Evolutionary conservation across 257 asterid genomes (phyloP).

Genomic region (Penstemon barbatus): DNA sequence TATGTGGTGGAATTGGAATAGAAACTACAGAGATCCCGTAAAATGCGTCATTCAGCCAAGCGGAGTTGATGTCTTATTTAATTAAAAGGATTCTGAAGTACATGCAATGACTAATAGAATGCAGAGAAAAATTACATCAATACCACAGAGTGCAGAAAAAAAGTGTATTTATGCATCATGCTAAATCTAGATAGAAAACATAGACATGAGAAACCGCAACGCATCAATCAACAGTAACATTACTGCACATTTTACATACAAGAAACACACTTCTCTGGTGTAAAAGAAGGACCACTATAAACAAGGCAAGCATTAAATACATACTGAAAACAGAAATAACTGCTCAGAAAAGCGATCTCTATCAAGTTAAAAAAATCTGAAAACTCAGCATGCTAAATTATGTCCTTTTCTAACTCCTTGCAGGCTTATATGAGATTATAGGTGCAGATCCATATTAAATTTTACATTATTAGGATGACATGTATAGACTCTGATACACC

Average conservation of each 20-base stretch:
- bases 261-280: not conserved
- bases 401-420: no score
- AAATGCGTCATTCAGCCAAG: not conserved
- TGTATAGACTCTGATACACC: no score
- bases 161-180: not conserved
- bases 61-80: conserved; percentile 1
- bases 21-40: not conserved
- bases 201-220: not conserved
- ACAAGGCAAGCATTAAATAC: not conserved
- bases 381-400: no score
- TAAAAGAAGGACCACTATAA: not conserved
- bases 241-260: not conserved
- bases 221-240: not conserved
- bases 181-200: not conserved
- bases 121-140: conserved; percentile 5
- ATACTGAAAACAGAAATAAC: not conserved
- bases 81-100: not conserved
- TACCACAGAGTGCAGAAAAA: conserved; percentile 1
- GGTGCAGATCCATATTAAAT: no score
- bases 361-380: no score
- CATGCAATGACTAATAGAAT: not conserved
- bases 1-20: not conserved
- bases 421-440: no score
- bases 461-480: no score
- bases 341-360: not conserved